Evolutionary conservation across 225 moss, liverwort and hornwort genomes (phyloP), one percentile per base, ranked within the genome.

Genomic region (Polytrichum commune): DNA sequence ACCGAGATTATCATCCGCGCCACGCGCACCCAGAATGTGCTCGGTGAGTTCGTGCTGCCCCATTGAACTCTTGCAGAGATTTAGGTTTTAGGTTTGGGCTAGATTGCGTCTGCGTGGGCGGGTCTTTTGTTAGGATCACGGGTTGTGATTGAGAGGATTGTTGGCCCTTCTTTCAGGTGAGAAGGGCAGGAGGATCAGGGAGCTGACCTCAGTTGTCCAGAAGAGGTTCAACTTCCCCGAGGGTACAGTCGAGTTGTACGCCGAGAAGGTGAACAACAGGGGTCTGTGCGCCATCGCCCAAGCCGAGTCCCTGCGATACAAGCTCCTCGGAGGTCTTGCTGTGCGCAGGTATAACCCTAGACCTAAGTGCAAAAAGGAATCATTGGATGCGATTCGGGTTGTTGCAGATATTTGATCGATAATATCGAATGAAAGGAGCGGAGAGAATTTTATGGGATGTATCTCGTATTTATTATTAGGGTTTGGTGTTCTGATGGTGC

Each of bases 191-290:
- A 82, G 83, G 77, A 86, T 86, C 35, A 62, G 86, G 69, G 83
- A 86, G 72, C 58, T 86, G 74, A 86, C 86, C 2, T 83, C 86
- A 23, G 83, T 82, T 1, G 86, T 86, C n/a, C 86, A 83, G 80
- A 86, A 86, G 80, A 68, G 86, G 66, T 86, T 86, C 73, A 75
- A 77, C 77, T 86, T 86, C 19, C 86, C 83, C 1, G 86, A 86
- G 75, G 77, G 75, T 28, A 86, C 83, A 3, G 86, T 86, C 54
- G 86, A 86, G 75, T 65, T 86, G 33, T 86, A 86, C 9, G 83
- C 86, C 20, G 83, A 86, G 82, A 86, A 86, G 68, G 80, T 86
- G 72, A 86, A 86, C 70, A 86, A 86, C 80, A 77, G 86, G 72
- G 86, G 83, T 27, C 46, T 86, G 69, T 86, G 86, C 64, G 83